These are phyloP conservation scores for Globisporangium echinulatum DNA, from an alignment of 352 stramenopile species.

Conservation along the genomic window DNA sequence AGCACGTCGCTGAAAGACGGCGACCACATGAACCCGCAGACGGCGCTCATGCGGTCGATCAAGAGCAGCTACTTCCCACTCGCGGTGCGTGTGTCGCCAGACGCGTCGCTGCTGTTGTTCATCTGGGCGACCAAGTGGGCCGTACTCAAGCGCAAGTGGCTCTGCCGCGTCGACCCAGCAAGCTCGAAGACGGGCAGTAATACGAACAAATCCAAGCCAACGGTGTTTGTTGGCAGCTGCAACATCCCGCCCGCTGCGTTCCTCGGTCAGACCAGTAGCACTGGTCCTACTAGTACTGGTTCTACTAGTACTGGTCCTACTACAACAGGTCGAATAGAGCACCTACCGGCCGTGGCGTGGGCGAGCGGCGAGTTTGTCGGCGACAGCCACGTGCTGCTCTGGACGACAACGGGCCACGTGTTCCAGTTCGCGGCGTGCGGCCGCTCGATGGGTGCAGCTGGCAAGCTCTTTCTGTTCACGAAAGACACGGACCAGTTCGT, in stretches of 20 bases:
- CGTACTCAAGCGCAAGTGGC: slow-evolving; percentile 72
- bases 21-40: slow-evolving; percentile 81
- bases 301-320: not conserved
- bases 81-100: slow-evolving; percentile 45
- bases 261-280: slow-evolving; percentile 10
- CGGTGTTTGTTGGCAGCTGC: slow-evolving; percentile 42
- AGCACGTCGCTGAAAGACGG: slow-evolving; percentile 72
- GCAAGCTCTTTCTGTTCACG: slow-evolving; percentile 79
- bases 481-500: slow-evolving; percentile 80
- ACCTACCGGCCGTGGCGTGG: slow-evolving; percentile 24
- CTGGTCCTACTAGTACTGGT: not conserved
- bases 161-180: slow-evolving; percentile 37
- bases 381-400: slow-evolving; percentile 57
- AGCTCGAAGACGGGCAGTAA: not conserved
- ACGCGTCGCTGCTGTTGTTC: slow-evolving; percentile 62
- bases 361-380: slow-evolving; percentile 61
- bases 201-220: slow-evolving; percentile 23
- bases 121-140: slow-evolving; percentile 75
- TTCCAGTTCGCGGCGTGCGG: slow-evolving; percentile 49
- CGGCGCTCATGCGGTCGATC: slow-evolving; percentile 74
- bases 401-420: slow-evolving; percentile 58
- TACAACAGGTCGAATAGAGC: too few species aligned
- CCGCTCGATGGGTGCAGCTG: slow-evolving; percentile 15
- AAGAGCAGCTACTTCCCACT: slow-evolving; percentile 73
- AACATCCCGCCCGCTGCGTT: slow-evolving; percentile 32